phyloP scores from a whole-genome alignment of 768 basidiomycete species.

The Lepiota brunneoincarnata region DNA sequence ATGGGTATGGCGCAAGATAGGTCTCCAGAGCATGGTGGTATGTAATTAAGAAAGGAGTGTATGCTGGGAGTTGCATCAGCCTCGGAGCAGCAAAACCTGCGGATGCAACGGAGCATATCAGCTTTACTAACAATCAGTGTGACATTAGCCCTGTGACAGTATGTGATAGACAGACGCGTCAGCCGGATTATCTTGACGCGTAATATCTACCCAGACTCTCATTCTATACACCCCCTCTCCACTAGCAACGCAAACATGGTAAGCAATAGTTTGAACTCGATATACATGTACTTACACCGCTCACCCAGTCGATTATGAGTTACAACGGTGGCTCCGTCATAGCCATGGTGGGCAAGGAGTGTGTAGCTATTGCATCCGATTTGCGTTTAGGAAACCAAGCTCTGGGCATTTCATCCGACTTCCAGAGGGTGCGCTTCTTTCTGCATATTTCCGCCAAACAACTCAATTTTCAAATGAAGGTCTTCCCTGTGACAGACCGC shows the following conservation, averaged over 20 bases:
- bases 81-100: background rate
- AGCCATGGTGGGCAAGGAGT: conserved; percentile 99
- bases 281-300: conserved; percentile 13
- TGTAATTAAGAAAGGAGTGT: background rate
- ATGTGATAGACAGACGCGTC: conserved; percentile 42
- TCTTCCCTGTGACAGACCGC: conserved; percentile 92
- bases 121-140: background rate
- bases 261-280: conserved; percentile 10
- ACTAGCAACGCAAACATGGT: conserved; percentile 37
- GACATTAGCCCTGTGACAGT: conserved; percentile 17
- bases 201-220: conserved; percentile 9
- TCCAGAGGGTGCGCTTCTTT: conserved; percentile 75
- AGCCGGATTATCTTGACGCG: conserved; percentile 25
- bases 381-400: conserved; percentile 87
- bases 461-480: conserved; percentile 34
- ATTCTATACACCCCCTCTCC: conserved; percentile 14
- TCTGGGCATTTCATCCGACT: conserved; percentile 84
- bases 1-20: background rate
- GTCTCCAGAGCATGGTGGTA: conserved; percentile 1
- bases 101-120: background rate
- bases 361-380: conserved; percentile 98
- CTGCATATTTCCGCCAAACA: background rate
- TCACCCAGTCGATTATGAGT: conserved; percentile 81
- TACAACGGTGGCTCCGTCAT: conserved; percentile 97
- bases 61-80: conserved; percentile 1